phyloP scores from a whole-genome alignment of 768 basidiomycete species.

The Pholiota conissans region DNA sequence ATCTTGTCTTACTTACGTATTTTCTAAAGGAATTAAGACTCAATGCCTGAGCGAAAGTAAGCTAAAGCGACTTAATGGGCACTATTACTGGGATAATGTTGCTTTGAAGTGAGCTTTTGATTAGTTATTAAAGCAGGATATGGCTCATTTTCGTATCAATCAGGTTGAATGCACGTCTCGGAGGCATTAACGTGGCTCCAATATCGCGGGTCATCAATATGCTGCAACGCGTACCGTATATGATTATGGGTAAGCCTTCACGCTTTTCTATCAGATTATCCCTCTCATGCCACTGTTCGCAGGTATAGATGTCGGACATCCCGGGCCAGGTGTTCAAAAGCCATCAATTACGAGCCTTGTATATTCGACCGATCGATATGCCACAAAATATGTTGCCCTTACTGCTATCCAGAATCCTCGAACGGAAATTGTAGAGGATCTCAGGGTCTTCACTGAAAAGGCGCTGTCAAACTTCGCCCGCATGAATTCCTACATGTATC shows the following conservation, averaged over 20 bases:
- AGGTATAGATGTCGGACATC: constrained; percentile 66
- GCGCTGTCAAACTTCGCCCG: constrained; percentile 21
- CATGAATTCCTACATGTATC: constrained; percentile 12
- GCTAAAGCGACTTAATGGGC: constrained; percentile 38
- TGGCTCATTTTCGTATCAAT: no score
- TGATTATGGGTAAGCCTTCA: constrained; percentile 37
- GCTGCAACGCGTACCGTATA: constrained; percentile 30
- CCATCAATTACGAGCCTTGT: constrained; percentile 66
- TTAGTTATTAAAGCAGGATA: no score
- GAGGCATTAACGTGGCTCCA: constrained; percentile 46
- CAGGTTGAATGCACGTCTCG: constrained; percentile 57
- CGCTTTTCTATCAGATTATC: no score
- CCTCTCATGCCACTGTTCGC: no score
- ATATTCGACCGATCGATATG: constrained; percentile 47
- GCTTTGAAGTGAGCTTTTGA: constrained; percentile 54
- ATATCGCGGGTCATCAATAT: constrained; percentile 17
- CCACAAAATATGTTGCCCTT: constrained; percentile 44
- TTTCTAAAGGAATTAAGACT: constrained; percentile 38
- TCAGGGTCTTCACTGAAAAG: constrained; percentile 21
- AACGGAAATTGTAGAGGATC: constrained; percentile 43
- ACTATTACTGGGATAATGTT: constrained; percentile 60
- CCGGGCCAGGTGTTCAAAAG: constrained; percentile 47
- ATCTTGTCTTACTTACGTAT: no score
- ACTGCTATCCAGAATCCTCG: constrained; percentile 46
- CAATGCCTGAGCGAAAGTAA: constrained; percentile 45